A percentile compares a stretch with the other conserved stretches of the same genome.
Conservation (phyloP, 2,329 filamentous ascomycete species). For the Parafenestella ontariensis region DNA sequence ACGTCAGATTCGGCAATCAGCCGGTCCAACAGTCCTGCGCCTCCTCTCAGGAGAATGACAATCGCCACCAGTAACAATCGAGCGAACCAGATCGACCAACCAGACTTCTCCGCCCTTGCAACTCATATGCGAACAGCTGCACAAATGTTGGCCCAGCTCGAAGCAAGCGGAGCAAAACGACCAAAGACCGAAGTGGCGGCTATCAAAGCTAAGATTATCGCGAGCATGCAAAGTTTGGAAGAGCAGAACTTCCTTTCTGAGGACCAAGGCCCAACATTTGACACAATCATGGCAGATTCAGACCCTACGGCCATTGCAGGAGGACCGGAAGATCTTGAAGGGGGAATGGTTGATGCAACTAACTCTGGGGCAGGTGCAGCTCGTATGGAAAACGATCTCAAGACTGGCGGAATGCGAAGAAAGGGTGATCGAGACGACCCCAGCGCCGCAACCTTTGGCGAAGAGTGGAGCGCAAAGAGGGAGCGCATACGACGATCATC, state of each 20-base stretch:
- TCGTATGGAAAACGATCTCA: slow-evolving; percentile 88
- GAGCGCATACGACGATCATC: slow-evolving; percentile 84
- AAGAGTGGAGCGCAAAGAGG: slow-evolving; percentile 84
- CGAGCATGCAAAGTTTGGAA: slow-evolving; percentile 86
- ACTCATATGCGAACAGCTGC: slow-evolving; percentile 89
- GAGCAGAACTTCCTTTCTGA: slow-evolving; percentile 83
- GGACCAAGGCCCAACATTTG: slow-evolving; percentile 76
- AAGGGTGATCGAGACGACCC: slow-evolving; percentile 85
- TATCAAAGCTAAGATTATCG: slow-evolving; percentile 85
- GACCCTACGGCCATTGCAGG: slow-evolving; percentile 60
- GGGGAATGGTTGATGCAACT: slow-evolving; percentile 60
- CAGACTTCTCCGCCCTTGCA: slow-evolving; percentile 81
- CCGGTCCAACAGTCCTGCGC: slow-evolving; percentile 71
- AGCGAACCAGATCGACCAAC: slow-evolving; percentile 68
- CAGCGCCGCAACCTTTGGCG: slow-evolving; percentile 84
- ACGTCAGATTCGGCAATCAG: slow-evolving; percentile 74
- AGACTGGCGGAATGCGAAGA: slow-evolving; percentile 81
- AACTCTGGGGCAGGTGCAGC: slow-evolving; percentile 78
- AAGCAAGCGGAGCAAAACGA: slow-evolving; percentile 79
- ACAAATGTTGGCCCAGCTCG: slow-evolving; percentile 84
- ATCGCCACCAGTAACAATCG: slow-evolving; percentile 58
- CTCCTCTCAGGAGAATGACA: slow-evolving; percentile 64
- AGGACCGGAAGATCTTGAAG: slow-evolving; percentile 62
- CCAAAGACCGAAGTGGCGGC: slow-evolving; percentile 82
- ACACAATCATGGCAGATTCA: slow-evolving; percentile 79